A percentile compares a stretch with the other conserved stretches of the same genome.
Evolutionary conservation across 768 basidiomycete genomes (phyloP).

Genomic region (Trametes coccinea): DNA sequence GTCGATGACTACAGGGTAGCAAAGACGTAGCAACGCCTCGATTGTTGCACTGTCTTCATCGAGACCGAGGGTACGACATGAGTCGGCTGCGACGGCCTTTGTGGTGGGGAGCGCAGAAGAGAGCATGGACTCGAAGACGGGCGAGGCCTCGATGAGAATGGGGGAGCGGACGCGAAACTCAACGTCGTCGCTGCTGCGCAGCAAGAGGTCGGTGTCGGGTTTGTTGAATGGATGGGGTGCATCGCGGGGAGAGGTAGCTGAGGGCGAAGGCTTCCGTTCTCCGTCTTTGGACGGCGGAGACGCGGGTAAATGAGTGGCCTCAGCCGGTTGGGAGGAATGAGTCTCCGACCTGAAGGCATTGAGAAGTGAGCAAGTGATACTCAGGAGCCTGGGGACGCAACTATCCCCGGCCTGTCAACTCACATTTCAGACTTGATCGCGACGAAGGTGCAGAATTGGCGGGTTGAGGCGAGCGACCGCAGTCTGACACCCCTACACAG

Average conservation of each 20-base stretch:
- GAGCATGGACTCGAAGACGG: slow-evolving; percentile 61
- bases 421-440: too few relatives aligned
- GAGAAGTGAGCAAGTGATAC: too few relatives aligned
- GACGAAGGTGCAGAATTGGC: too few relatives aligned
- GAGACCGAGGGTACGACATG: slow-evolving; percentile 7
- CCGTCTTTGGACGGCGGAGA: too few relatives aligned
- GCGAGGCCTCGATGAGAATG: slow-evolving; percentile 55
- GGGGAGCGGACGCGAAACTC: slow-evolving; percentile 53
- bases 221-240: slow-evolving; percentile 5
- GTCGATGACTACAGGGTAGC: slow-evolving; percentile 21
- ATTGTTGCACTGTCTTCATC: slow-evolving; percentile 16
- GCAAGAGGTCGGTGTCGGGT: slow-evolving; percentile 42
- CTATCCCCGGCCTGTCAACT: too few relatives aligned
- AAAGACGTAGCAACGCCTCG: slow-evolving; percentile 22
- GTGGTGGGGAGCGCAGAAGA: slow-evolving; percentile 37
- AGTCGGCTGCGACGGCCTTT: background rate
- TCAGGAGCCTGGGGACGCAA: too few relatives aligned
- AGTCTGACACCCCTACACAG: too few relatives aligned
- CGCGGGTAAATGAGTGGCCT: too few relatives aligned
- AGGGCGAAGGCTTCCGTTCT: background rate
- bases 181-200: slow-evolving; percentile 52
- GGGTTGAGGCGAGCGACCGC: too few relatives aligned
- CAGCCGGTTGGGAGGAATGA: too few relatives aligned
- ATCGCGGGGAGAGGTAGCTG: background rate
- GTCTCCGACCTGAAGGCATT: too few relatives aligned